Conservation (phyloP, 768 basidiomycete genomes). For the Paxillus involutus region DNA sequence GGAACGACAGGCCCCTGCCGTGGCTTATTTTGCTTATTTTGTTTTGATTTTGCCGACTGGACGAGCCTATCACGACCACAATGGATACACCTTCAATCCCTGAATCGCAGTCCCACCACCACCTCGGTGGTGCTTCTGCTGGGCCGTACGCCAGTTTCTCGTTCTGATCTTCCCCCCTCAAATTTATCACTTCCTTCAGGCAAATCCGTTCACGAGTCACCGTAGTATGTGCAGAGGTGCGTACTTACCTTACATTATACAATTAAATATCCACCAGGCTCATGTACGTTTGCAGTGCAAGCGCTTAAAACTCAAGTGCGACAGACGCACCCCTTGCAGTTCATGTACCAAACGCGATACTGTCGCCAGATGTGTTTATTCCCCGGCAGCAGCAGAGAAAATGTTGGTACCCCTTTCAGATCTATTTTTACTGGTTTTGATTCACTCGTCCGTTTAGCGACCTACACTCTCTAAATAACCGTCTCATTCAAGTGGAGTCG, state of each 20-base stretch:
- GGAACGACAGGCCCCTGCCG: neutral
- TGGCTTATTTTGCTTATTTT: neutral
- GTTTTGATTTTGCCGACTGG: neutral
- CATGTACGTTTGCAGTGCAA: conserved; percentile 60
- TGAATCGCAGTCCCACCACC: conserved; percentile 17
- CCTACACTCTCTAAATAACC: conserved; percentile 80
- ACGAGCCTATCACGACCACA: neutral
- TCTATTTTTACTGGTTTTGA: neutral
- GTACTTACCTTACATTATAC: conserved; percentile 14
- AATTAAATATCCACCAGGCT: neutral
- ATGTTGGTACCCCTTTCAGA: conserved; percentile 47
- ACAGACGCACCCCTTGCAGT: conserved; percentile 73
- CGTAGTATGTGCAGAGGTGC: conserved; percentile 79
- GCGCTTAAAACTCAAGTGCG: conserved; percentile 84
- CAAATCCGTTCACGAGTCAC: conserved; percentile 77
- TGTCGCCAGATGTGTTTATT: conserved; percentile 69
- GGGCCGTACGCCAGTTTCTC: conserved; percentile 30
- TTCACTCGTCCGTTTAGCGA: conserved; percentile 44
- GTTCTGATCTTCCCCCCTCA: conserved; percentile 4
- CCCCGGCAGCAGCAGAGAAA: conserved; percentile 83
- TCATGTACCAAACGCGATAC: conserved; percentile 82
- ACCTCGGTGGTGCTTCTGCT: conserved; percentile 18
- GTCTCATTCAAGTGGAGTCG: conserved; percentile 69
- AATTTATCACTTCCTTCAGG: conserved; percentile 28
- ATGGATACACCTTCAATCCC: conserved; percentile 21